Evolutionary conservation across 495 filamentous ascomycete genomes (phyloP).

Genomic region (Neurospora sp.): DNA sequence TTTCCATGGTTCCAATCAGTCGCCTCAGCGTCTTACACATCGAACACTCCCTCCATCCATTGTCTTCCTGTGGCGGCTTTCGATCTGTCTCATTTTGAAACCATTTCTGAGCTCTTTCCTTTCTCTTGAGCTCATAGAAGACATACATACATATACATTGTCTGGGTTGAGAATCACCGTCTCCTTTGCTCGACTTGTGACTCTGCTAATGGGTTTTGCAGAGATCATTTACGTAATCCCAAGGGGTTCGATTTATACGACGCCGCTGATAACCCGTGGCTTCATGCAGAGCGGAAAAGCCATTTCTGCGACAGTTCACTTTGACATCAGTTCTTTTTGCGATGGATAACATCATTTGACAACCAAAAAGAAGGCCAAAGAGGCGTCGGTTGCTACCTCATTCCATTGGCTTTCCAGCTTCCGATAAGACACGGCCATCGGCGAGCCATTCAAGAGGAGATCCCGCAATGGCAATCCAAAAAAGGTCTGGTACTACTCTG

Average conservation of each 20-base stretch:
- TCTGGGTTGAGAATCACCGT: not conserved
- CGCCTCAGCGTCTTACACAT: not conserved
- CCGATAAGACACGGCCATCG: constrained; percentile 9
- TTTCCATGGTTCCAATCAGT: not conserved
- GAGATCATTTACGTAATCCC: not conserved
- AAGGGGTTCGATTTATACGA: not conserved
- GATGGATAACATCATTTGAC: constrained; percentile 1
- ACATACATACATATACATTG: not conserved
- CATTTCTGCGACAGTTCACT: not conserved
- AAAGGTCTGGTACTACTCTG: constrained; percentile 2
- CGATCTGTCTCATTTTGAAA: not conserved
- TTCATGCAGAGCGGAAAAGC: not conserved
- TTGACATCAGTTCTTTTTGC: not conserved
- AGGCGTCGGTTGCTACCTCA: constrained; percentile 5
- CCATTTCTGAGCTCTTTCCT: not conserved
- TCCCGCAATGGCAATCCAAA: not conserved
- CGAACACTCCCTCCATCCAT: not conserved
- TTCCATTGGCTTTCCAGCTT: constrained; percentile 10
- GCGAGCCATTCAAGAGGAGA: not conserved
- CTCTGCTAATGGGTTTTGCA: not conserved
- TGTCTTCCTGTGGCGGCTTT: not conserved
- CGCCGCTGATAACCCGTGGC: not conserved
- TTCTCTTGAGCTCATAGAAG: not conserved
- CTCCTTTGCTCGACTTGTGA: not conserved
- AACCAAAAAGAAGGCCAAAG: not conserved